Percentiles rank a stretch among this genome's conserved stretches.
Conservation (phyloP, 2,329 filamentous ascomycete species). For the Xylariaceae sp. region DNA sequence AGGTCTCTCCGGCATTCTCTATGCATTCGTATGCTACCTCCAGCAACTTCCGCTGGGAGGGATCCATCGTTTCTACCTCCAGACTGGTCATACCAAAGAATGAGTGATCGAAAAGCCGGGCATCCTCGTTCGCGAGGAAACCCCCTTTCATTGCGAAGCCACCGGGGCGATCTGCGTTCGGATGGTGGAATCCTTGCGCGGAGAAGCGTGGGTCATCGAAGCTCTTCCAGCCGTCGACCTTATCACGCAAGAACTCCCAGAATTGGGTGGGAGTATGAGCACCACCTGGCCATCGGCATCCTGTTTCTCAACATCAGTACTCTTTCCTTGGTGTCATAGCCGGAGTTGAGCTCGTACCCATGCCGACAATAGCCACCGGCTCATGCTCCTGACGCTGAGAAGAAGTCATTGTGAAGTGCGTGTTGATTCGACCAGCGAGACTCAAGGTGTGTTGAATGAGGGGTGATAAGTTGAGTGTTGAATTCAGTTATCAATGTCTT, state of each 20-base stretch:
- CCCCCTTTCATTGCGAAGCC: neutral
- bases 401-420: neutral
- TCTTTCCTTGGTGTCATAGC: neutral
- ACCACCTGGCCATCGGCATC: constrained; percentile 14
- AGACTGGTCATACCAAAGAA: constrained; percentile 35
- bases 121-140: constrained; percentile 24
- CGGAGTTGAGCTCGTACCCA: constrained; percentile 4
- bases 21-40: constrained; percentile 33
- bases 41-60: constrained; percentile 33
- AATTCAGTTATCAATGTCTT: neutral
- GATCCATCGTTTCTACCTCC: constrained; percentile 34
- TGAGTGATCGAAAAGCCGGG: constrained; percentile 32
- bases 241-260: constrained; percentile 5
- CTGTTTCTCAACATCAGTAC: neutral
- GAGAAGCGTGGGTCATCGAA: constrained; percentile 8
- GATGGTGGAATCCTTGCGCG: constrained; percentile 2
- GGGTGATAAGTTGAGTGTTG: neutral
- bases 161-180: constrained; percentile 1
- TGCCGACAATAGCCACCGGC: constrained; percentile 12
- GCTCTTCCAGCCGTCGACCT: neutral
- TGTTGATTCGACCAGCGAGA: neutral
- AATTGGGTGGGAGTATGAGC: neutral
- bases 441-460: neutral
- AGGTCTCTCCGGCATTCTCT: constrained; percentile 29
- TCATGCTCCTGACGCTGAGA: neutral